Conservation (phyloP, 208 protist species). For the Leishmania mexicana region DNA sequence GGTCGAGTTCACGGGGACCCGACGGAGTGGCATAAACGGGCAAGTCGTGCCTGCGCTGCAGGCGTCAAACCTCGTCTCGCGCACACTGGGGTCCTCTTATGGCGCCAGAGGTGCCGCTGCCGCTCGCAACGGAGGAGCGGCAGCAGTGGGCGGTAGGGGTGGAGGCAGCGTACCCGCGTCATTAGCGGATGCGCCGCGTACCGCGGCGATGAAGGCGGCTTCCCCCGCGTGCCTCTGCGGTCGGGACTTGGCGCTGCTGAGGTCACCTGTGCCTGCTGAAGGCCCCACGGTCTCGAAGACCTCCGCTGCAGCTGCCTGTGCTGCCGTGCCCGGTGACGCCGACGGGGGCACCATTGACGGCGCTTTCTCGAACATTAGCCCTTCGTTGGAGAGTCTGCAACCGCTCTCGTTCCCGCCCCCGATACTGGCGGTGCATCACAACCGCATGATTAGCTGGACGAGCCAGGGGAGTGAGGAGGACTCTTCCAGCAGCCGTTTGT, state of each 20-base stretch:
- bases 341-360: neutral
- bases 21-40: neutral
- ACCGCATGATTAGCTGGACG: conserved; percentile 16
- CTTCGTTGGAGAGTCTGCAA: conserved; percentile 19
- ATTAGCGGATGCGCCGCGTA: neutral
- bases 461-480: conserved; percentile 24
- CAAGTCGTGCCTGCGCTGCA: neutral
- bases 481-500: conserved; percentile 21
- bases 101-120: neutral
- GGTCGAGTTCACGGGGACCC: neutral
- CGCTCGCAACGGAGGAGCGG: neutral
- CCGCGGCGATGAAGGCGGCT: neutral
- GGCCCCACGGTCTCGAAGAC: neutral
- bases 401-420: conserved; percentile 14
- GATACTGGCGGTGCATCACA: conserved; percentile 2
- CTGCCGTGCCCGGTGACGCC: neutral
- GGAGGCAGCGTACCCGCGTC: neutral
- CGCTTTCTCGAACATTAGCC: neutral
- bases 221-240: conserved; percentile 9
- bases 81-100: neutral
- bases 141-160: neutral
- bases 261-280: conserved; percentile 1
- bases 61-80: neutral
- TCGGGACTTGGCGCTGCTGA: conserved; percentile 5
- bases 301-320: neutral